A percentile compares a stretch with the other conserved stretches of the same genome.
Evolutionary conservation across 108 stramenopile species (phyloP).

Genomic region (Discostella stelligeroides): DNA sequence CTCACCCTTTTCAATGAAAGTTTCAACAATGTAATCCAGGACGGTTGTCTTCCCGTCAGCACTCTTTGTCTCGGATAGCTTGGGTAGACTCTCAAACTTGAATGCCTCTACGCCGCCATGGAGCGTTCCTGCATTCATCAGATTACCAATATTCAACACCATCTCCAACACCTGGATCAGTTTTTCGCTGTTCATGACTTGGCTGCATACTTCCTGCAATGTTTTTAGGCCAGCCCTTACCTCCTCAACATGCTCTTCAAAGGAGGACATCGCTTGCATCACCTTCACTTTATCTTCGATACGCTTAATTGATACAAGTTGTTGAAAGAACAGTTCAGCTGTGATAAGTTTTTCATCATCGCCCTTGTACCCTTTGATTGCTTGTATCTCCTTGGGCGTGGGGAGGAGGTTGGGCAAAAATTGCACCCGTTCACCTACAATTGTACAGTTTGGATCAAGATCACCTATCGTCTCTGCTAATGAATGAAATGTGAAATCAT

Average conservation of each 20-base stretch:
- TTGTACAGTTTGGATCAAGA: constrained; percentile 73
- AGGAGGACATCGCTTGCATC: constrained; percentile 75
- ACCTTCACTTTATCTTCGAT: constrained; percentile 80
- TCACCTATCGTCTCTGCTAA: constrained; percentile 75
- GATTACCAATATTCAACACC: constrained; percentile 90
- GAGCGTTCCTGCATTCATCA: constrained; percentile 90
- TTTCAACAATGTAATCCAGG: constrained; percentile 90
- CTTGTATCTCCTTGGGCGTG: constrained; percentile 63
- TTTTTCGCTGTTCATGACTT: constrained; percentile 79
- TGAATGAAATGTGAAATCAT: constrained; percentile 69
- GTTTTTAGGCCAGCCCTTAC: constrained; percentile 59
- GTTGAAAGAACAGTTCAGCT: constrained; percentile 82
- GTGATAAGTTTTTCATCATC: constrained; percentile 62
- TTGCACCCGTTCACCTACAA: constrained; percentile 76
- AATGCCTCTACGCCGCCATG: constrained; percentile 88
- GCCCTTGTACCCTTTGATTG: constrained; percentile 72
- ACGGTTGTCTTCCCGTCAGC: constrained; percentile 92
- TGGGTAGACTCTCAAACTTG: constrained; percentile 91
- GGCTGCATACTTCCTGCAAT: constrained; percentile 71
- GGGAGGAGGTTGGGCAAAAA: constrained; percentile 84
- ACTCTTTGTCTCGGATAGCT: constrained; percentile 92
- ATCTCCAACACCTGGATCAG: constrained; percentile 82
- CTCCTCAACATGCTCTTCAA: constrained; percentile 63
- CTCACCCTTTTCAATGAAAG: constrained; percentile 70
- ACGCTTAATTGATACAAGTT: constrained; percentile 68